phyloP scores from a whole-genome alignment of 805 yeast genomes.

The Nakazawaea siamensis region DNA sequence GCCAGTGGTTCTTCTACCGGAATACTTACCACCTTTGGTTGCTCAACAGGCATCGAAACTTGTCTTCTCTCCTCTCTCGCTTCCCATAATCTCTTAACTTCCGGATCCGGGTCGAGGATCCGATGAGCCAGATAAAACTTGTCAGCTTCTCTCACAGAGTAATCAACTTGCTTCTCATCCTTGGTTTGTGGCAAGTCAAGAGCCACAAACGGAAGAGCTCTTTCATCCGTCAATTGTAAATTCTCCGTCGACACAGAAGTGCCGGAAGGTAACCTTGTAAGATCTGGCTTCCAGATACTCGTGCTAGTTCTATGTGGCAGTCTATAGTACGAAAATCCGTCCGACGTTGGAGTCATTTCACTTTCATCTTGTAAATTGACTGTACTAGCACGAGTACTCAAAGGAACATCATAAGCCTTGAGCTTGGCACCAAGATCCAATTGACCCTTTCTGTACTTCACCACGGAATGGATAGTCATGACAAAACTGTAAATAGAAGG shows the following conservation, averaged over 20 bases:
- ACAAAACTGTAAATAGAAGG: constrained; percentile 20
- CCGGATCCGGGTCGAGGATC: constrained; percentile 37
- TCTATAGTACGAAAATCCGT: constrained; percentile 3
- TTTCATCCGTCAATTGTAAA: constrained; percentile 18
- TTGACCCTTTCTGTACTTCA: constrained; percentile 13
- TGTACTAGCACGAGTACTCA: constrained; percentile 1
- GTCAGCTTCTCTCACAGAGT: constrained; percentile 56
- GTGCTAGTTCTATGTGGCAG: background rate
- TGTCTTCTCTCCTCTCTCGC: constrained; percentile 32
- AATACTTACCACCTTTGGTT: no score
- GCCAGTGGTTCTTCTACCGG: no score
- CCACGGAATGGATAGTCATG: constrained; percentile 11
- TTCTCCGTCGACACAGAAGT: constrained; percentile 8
- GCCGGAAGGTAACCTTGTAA: constrained; percentile 4
- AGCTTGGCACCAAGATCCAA: constrained; percentile 1
- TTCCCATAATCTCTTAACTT: constrained; percentile 43
- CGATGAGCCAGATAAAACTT: constrained; percentile 35
- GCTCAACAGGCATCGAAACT: no score
- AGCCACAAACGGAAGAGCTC: constrained; percentile 16
- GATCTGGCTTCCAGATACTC: background rate
- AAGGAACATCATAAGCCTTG: constrained; percentile 4
- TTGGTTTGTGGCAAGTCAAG: constrained; percentile 1
- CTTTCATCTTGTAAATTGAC: background rate
- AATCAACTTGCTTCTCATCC: constrained; percentile 27
- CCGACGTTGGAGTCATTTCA: background rate